A percentile compares a stretch with the other conserved stretches of the same genome.
These are phyloP conservation scores for Raphanus sativus DNA, from an alignment of 345 rosid species.

Conservation along the genomic window DNA sequence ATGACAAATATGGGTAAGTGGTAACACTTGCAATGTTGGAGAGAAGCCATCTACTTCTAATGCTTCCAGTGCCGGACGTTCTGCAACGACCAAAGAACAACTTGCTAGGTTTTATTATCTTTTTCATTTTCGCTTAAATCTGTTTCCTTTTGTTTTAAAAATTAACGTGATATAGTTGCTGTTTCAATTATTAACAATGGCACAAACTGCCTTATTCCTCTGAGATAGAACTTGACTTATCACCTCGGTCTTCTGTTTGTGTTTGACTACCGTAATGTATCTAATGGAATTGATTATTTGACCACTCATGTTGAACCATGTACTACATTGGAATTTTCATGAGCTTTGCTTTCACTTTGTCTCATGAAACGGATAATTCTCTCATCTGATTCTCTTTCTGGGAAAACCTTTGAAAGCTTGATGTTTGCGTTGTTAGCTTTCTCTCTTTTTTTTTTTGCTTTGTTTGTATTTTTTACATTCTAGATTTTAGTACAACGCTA, in stretches of 20 bases:
- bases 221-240: not conserved
- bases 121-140: too few relatives aligned
- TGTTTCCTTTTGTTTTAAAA: not conserved
- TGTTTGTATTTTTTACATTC: too few relatives aligned
- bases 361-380: not conserved
- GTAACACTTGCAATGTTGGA: too few relatives aligned
- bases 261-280: too few relatives aligned
- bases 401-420: not conserved
- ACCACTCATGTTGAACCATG: not conserved
- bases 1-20: too few relatives aligned
- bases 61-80: too few relatives aligned
- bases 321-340: not conserved
- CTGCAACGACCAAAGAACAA: too few relatives aligned
- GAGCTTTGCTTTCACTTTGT: not conserved
- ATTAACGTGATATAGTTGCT: not conserved
- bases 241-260: too few relatives aligned
- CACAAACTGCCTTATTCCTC: not conserved
- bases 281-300: not conserved
- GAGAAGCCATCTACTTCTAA: too few relatives aligned
- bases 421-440: not conserved
- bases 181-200: not conserved
- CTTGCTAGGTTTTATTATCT: too few relatives aligned
- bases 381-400: not conserved
- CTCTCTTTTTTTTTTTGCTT: not conserved
- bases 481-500: not conserved